Evolutionary conservation across 371 early-diverging fungal genomes (phyloP), one percentile per base, ranked within the genome.

Genomic region (Apophysomyces sp.): DNA sequence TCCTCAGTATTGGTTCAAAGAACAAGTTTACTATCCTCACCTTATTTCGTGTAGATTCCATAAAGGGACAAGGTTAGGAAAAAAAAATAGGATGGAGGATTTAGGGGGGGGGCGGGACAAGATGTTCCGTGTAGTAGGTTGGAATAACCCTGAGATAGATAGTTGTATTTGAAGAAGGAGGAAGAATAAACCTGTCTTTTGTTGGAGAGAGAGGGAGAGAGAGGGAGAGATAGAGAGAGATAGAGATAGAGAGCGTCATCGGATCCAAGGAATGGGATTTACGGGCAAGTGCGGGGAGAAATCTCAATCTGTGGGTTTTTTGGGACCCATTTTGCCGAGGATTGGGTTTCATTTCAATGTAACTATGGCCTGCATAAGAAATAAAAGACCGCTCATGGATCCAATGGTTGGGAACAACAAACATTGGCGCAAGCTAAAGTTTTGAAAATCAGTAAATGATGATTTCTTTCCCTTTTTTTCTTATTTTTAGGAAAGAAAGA

Each of bases 251-350:
- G 34, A 13, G 34, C 34, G 11, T 34, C 13, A 13, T 18, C 21
- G 44, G 44, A 44, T 44, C 44, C 44, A 44, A 21, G 21, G 24
- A 44, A 18, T 44, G 44, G 44, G 44, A 44, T 18, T 44, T 44
- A n/a, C 44, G 24, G 44, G 44, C 44, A 44, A 44, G 21, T 44
- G 44, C 44, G 44, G 44, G 44, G 44, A 44, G 44, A 44, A 41
- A 44, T 44, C 44, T 44, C 44, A 44, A 26, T 44, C 2, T 44
- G 44, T 44, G 44, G 44, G 11, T 18, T 21, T 21, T 13, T 18
- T n/a, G 21, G 44, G 21, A 44, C 21, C 44, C 44, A 44, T 44
- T 44, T 44, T 44, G 44, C 44, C 44, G 44, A 44, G 44, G 44
- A 44, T 44, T 44, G 44, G 44, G 44, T 34, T 34, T 34, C 13